phyloP scores from a whole-genome alignment of 345 rosid species.

The Melaleuca alternifolia region DNA sequence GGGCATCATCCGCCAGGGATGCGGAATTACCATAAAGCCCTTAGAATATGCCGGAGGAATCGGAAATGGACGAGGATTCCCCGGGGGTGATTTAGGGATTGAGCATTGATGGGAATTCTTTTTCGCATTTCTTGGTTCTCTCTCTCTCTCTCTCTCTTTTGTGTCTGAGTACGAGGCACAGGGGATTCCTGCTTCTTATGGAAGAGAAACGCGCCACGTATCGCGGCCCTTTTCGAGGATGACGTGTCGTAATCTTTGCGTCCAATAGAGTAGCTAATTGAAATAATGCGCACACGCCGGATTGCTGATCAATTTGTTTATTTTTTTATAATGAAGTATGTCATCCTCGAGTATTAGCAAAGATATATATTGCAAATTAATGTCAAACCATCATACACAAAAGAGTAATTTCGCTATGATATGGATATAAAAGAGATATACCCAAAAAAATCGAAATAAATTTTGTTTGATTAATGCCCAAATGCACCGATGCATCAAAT shows the following conservation, averaged over 20 bases:
- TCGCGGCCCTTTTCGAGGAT: background rate
- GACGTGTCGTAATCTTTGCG: background rate
- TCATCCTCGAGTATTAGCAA: background rate
- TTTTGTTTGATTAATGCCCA: background rate
- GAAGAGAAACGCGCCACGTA: conserved; percentile 12
- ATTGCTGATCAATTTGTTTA: too few species aligned
- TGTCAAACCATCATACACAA: background rate
- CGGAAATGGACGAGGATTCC: background rate
- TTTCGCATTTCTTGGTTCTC: background rate
- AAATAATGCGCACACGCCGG: background rate
- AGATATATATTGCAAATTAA: background rate
- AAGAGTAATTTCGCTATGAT: background rate
- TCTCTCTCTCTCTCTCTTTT: background rate
- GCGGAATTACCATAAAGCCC: background rate
- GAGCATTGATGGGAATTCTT: background rate
- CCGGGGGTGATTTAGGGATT: background rate
- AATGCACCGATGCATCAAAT: background rate
- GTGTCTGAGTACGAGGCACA: background rate
- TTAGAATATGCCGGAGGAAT: background rate
- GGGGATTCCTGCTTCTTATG: background rate
- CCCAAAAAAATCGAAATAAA: background rate
- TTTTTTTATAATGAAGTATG: background rate
- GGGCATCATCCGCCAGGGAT: background rate
- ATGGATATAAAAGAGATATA: background rate
- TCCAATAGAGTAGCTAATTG: background rate